Evolutionary conservation across 371 early-diverging fungal genomes (phyloP).

Genomic region (Dichotomocladium elegans): DNA sequence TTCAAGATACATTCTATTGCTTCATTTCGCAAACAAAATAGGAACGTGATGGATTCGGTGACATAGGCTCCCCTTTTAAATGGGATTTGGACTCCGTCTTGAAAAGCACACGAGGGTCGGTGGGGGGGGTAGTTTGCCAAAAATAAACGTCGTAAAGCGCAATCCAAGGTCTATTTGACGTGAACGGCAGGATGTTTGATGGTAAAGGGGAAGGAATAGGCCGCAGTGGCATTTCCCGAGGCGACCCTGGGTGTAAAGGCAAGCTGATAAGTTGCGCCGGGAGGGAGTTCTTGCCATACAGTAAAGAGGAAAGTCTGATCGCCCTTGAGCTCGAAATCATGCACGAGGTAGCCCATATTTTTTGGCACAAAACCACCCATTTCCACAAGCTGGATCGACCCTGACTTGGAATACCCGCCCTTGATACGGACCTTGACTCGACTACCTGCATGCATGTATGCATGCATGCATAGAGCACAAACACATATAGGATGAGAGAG

Average conservation of each 20-base stretch:
- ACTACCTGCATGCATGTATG: background rate
- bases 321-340: conserved; percentile 4
- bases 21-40: too few relatives aligned
- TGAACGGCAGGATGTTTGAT: too few relatives aligned
- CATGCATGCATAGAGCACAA: background rate
- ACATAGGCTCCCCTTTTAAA: too few relatives aligned
- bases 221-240: conserved; percentile 13
- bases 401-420: conserved; percentile 2
- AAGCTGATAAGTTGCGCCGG: conserved; percentile 12
- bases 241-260: conserved; percentile 4
- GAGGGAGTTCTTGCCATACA: conserved; percentile 14
- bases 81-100: too few relatives aligned
- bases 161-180: too few relatives aligned
- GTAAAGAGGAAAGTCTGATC: conserved; percentile 1
- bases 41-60: too few relatives aligned
- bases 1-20: too few relatives aligned
- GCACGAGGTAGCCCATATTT: conserved; percentile 8
- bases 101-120: too few relatives aligned
- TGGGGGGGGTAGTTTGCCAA: too few relatives aligned
- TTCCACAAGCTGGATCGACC: conserved; percentile 1
- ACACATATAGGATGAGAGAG: background rate
- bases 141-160: too few relatives aligned
- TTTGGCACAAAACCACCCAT: conserved; percentile 8
- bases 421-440: conserved; percentile 3
- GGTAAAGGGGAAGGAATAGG: conserved; percentile 11